Evolutionary conservation across 306 rosid genomes (phyloP).

Genomic region (Vachellia pachyceras): DNA sequence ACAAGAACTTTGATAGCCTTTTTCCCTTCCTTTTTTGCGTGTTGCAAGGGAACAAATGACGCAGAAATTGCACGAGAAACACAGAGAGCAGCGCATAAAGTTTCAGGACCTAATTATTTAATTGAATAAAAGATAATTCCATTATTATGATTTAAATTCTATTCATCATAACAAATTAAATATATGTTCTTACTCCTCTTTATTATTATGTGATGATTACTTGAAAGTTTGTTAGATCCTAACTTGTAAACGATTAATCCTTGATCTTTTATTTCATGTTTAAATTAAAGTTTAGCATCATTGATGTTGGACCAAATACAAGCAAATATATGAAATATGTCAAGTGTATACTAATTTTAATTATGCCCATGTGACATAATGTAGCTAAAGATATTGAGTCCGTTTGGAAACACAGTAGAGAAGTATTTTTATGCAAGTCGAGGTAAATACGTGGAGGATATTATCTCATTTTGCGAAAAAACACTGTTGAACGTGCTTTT

Average conservation of each 20-base stretch:
- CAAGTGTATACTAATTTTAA: neutral
- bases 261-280: constrained; percentile 17
- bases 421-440: too few relatives aligned
- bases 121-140: constrained; percentile 9
- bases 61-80: constrained; percentile 15
- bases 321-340: constrained; percentile 27
- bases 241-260: constrained; percentile 3
- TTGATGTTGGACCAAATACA: constrained; percentile 33
- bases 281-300: neutral
- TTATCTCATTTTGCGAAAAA: too few relatives aligned
- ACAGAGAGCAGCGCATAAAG: neutral
- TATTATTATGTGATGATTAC: neutral
- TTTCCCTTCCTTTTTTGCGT: neutral
- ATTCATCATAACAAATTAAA: neutral
- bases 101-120: neutral
- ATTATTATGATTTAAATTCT: constrained; percentile 16
- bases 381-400: too few relatives aligned
- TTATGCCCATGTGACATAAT: constrained; percentile 18
- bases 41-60: neutral
- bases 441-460: too few relatives aligned
- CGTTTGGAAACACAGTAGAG: too few relatives aligned
- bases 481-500: too few relatives aligned
- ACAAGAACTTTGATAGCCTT: neutral
- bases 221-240: neutral
- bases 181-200: neutral